These are phyloP conservation scores for Coemansia sp. DNA, from an alignment of 192 early-diverging fungal genomes.

Conservation along the genomic window DNA sequence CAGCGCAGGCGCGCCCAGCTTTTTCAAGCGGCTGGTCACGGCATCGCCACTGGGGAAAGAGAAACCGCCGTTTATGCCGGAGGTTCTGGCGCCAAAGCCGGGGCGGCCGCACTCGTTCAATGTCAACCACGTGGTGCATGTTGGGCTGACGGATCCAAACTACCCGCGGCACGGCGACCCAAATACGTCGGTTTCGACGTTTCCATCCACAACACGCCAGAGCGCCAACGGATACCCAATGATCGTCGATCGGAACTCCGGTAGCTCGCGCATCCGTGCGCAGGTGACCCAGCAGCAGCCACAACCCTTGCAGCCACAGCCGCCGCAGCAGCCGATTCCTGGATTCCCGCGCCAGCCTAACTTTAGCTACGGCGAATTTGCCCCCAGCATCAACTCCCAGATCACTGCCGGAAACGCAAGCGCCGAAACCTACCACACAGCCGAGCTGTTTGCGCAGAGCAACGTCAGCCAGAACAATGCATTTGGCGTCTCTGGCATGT, in stretches of 20 bases:
- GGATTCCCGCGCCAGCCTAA: constrained; percentile 24
- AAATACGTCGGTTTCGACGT: constrained; percentile 26
- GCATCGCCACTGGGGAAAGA: constrained; percentile 22
- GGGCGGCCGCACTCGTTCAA: constrained; percentile 45
- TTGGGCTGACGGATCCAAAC: constrained; percentile 31
- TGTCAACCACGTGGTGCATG: constrained; percentile 41
- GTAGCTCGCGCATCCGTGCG: neutral
- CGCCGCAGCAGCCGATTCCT: neutral
- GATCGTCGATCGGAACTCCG: constrained; percentile 18
- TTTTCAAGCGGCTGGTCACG: constrained; percentile 32
- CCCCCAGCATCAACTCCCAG: constrained; percentile 21
- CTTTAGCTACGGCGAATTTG: constrained; percentile 48
- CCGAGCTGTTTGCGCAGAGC: constrained; percentile 30
- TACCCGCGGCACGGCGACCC: constrained; percentile 26
- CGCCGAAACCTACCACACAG: constrained; percentile 46
- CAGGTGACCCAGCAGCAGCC: neutral
- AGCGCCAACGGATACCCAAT: constrained; percentile 44
- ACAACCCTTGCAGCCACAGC: neutral
- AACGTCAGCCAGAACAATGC: constrained; percentile 5
- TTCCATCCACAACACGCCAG: constrained; percentile 21
- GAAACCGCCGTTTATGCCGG: neutral
- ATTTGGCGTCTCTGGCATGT: neutral
- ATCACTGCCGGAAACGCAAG: constrained; percentile 25
- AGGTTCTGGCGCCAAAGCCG: constrained; percentile 7
- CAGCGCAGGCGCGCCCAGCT: constrained; percentile 10